A percentile compares a stretch with the other conserved stretches of the same genome.
phyloP scores from a whole-genome alignment of 2,329 filamentous ascomycete genomes.

The Sphaceloma murrayae region DNA sequence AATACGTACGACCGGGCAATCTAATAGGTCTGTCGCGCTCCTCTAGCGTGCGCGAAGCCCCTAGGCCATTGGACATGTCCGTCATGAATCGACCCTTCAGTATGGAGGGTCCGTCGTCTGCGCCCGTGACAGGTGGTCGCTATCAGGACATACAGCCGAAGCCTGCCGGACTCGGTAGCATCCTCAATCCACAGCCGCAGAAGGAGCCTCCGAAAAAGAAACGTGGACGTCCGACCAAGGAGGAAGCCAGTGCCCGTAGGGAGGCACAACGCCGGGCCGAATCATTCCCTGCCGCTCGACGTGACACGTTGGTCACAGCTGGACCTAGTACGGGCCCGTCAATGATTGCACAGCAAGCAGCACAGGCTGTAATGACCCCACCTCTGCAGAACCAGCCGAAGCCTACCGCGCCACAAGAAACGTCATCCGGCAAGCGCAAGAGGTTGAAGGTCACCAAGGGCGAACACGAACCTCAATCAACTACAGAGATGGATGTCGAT shows the following conservation, averaged over 20 bases:
- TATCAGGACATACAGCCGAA: constrained; percentile 35
- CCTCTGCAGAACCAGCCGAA: not conserved
- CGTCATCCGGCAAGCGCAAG: constrained; percentile 13
- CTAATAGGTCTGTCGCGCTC: constrained; percentile 16
- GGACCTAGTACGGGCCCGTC: constrained; percentile 5
- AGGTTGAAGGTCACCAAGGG: constrained; percentile 3
- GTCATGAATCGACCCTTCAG: constrained; percentile 24
- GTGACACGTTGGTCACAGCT: constrained; percentile 12
- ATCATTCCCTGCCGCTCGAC: constrained; percentile 27
- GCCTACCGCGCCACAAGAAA: constrained; percentile 11
- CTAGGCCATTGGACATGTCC: constrained; percentile 12
- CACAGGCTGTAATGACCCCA: constrained; percentile 15
- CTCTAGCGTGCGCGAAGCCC: constrained; percentile 16
- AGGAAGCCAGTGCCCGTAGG: constrained; percentile 37
- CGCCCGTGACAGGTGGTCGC: constrained; percentile 29
- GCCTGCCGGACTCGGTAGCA: constrained; percentile 24
- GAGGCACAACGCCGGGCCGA: constrained; percentile 33
- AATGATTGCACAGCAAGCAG: constrained; percentile 13
- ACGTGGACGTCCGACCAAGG: constrained; percentile 40
- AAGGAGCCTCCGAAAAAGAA: constrained; percentile 34
- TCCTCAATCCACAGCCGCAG: not conserved
- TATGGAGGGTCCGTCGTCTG: constrained; percentile 24
- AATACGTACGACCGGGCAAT: constrained; percentile 7
- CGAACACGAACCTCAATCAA: constrained; percentile 1
- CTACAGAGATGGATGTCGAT: not conserved